A percentile compares a stretch with the other conserved stretches of the same genome.
Conservation (phyloP, 148 eudicot genomes). For the Cornus controversa region DNA sequence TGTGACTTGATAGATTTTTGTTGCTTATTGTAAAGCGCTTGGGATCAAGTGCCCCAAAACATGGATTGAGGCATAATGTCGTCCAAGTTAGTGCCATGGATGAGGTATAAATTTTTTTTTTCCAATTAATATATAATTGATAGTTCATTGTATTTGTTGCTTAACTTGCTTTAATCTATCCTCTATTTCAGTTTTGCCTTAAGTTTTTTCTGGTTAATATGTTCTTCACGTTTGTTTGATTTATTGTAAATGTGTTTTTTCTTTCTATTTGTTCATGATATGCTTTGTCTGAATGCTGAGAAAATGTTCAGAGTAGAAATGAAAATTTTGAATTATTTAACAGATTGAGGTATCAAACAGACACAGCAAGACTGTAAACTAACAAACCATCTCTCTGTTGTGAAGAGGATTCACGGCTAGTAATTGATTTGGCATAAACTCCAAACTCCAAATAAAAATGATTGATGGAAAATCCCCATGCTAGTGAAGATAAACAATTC, state of each 20-base stretch:
- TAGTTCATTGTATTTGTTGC: neutral
- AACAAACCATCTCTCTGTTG: neutral
- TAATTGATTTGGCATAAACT: too few species aligned
- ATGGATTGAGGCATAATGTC: conserved; percentile 10
- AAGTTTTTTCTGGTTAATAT: too few species aligned
- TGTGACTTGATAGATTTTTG: neutral
- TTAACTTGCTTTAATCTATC: too few species aligned
- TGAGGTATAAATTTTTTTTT: conserved; percentile 19
- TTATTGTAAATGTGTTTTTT: neutral
- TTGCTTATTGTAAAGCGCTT: conserved; percentile 16
- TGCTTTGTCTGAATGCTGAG: neutral
- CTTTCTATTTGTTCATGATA: neutral
- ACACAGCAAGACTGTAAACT: neutral
- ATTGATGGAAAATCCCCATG: too few species aligned
- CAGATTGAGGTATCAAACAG: neutral
- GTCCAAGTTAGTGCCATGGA: conserved; percentile 28
- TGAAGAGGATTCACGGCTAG: too few species aligned
- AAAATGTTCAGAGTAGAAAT: neutral
- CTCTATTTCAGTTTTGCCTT: too few species aligned
- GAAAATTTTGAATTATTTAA: neutral
- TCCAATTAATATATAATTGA: neutral
- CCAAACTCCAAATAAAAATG: too few species aligned
- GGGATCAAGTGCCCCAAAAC: conserved; percentile 6
- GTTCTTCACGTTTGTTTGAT: neutral
- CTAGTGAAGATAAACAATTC: too few species aligned